Conservation (phyloP, 2,329 filamentous ascomycete genomes). For the Conoideocrella luteorostrata region DNA sequence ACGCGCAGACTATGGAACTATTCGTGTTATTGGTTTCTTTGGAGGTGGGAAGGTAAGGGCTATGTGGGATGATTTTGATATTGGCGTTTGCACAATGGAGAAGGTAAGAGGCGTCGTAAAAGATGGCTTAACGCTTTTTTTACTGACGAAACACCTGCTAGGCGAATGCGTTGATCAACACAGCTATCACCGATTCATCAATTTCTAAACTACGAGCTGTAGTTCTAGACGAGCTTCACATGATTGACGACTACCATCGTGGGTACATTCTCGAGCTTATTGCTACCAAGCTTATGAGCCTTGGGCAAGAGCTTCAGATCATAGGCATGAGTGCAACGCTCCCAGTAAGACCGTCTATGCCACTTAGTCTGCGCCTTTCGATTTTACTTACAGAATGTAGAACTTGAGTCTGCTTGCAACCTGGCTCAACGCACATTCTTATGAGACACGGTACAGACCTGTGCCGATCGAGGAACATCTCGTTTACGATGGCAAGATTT, state of each 20-base stretch:
- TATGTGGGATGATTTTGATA: slow-evolving; percentile 68
- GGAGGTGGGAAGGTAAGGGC: slow-evolving; percentile 62
- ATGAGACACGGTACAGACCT: slow-evolving; percentile 66
- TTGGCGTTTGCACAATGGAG: slow-evolving; percentile 74
- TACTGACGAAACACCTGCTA: slow-evolving; percentile 23
- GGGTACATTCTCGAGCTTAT: slow-evolving; percentile 71
- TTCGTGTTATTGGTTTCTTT: slow-evolving; percentile 68
- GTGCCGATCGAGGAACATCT: slow-evolving; percentile 71
- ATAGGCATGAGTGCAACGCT: slow-evolving; percentile 77
- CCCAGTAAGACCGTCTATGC: slow-evolving; percentile 41
- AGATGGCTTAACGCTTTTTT: background rate
- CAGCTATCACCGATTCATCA: slow-evolving; percentile 63
- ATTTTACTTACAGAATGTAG: slow-evolving; percentile 29
- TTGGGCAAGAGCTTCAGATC: slow-evolving; percentile 63
- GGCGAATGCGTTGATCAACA: slow-evolving; percentile 70
- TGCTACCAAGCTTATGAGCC: slow-evolving; percentile 63
- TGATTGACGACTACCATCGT: slow-evolving; percentile 70
- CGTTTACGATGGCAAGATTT: slow-evolving; percentile 64
- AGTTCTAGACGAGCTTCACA: slow-evolving; percentile 74
- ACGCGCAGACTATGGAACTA: slow-evolving; percentile 48
- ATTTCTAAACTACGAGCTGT: slow-evolving; percentile 59
- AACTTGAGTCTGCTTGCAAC: slow-evolving; percentile 62
- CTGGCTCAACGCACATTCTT: slow-evolving; percentile 67
- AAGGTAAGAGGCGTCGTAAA: slow-evolving; percentile 38
- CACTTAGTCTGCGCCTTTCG: background rate